Evolutionary conservation across 2,329 filamentous ascomycete genomes (phyloP).

Genomic region (Colletotrichum lentis): DNA sequence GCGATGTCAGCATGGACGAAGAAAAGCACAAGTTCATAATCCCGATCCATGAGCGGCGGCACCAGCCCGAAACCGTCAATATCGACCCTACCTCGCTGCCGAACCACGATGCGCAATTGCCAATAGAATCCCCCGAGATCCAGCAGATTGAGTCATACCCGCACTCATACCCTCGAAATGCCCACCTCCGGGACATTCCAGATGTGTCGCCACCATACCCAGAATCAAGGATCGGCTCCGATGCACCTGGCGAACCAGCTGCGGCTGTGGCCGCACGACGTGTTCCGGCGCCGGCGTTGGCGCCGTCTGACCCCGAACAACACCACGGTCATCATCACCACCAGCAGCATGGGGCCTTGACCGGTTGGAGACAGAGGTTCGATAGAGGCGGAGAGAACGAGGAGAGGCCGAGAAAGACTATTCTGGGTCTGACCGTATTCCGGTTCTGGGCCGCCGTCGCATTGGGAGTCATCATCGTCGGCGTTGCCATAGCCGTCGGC

Average conservation of each 20-base stretch:
- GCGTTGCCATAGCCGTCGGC: constrained; percentile 35
- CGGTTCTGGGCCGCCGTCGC: constrained; percentile 35
- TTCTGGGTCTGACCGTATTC: constrained; percentile 32
- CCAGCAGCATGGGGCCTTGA: background rate
- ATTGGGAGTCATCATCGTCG: constrained; percentile 30
- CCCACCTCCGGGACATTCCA: constrained; percentile 15
- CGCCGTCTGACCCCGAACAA: constrained; percentile 14
- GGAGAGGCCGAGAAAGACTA: constrained; percentile 26
- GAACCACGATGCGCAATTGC: background rate
- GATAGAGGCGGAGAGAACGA: constrained; percentile 19
- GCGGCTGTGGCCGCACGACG: constrained; percentile 12
- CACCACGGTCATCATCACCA: background rate
- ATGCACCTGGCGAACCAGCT: background rate
- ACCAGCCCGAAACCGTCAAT: constrained; percentile 3
- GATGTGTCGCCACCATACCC: constrained; percentile 24
- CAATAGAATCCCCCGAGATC: constrained; percentile 24
- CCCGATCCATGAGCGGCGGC: constrained; percentile 28
- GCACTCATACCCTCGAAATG: constrained; percentile 21
- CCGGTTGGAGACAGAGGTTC: constrained; percentile 28
- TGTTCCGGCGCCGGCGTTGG: constrained; percentile 15
- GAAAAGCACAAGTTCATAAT: constrained; percentile 37
- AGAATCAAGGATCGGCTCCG: constrained; percentile 21
- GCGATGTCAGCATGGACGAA: constrained; percentile 30
- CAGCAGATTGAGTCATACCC: constrained; percentile 26
- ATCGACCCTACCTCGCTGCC: constrained; percentile 6